A percentile compares a stretch with the other conserved stretches of the same genome.
Evolutionary conservation across 139 green algal species (phyloP).

Genomic region (Volvox africanus): DNA sequence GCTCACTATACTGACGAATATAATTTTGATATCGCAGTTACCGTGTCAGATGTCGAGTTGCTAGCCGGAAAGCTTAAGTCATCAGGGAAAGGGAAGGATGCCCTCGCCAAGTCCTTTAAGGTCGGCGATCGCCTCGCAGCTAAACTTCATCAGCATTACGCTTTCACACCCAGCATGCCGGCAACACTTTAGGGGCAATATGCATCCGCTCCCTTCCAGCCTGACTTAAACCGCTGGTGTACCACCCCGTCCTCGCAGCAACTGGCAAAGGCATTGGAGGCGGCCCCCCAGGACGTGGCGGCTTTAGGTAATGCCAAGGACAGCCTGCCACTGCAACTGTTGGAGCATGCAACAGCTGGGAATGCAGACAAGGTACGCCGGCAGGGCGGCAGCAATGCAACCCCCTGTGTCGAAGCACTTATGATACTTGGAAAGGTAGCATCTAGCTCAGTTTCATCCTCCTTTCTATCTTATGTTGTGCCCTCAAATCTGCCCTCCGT

Average conservation of each 20-base stretch:
- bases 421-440: no score
- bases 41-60: background rate
- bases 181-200: no score
- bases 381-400: no score
- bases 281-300: constrained; percentile 60
- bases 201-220: no score
- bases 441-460: no score
- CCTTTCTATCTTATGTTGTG: no score
- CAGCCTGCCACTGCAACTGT: background rate
- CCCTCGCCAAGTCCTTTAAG: constrained; percentile 68
- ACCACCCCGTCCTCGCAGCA: constrained; percentile 45
- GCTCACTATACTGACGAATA: background rate
- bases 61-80: constrained; percentile 18
- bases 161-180: no score
- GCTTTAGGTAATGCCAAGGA: constrained; percentile 47
- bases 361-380: constrained; percentile 60
- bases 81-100: constrained; percentile 63
- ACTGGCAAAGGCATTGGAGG: constrained; percentile 54
- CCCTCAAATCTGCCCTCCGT: no score
- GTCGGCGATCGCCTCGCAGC: background rate
- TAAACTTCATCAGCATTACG: no score
- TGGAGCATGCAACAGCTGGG: background rate
- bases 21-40: background rate
- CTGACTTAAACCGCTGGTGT: no score
- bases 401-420: no score